Evolutionary conservation across 495 filamentous ascomycete species (phyloP), one percentile per base, ranked within the genome.

Genomic region (Chaetomidium leptoderma): DNA sequence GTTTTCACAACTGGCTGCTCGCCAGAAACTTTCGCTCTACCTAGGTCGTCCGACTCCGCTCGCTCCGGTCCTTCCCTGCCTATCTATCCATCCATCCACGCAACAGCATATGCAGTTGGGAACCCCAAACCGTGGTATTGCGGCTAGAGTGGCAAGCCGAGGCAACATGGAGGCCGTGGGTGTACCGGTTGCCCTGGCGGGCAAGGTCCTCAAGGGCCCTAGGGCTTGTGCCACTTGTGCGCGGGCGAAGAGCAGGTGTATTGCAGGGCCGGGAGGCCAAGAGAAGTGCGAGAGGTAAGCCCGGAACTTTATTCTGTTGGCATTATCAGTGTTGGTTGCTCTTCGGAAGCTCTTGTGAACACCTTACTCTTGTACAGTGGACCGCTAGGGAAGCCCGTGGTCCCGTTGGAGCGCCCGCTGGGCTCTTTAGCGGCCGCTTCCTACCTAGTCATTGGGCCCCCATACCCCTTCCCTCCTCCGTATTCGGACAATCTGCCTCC

Each of bases 191-290:
- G 23, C 19, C 14, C 6, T 14, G 26, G 21, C 42, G 4, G 26
- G 43, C 23, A 59, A 59, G 40, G 29, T 37, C 19, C 44, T 42
- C n/a, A 66, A 66, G 48, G 63, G 63, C n/a, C 63, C 63, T 16
- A 54, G 63, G 23, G 63, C 63, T 16, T 66, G 63, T 44, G 53
- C 57, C 2, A 66, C 63, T 4, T 66, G 63, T 55, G 63, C 63
- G 14, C 58, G 50, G 14, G 63, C 63, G 9, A 66, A 66, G 55
- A 60, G 60, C 35, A 57, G 60, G 43, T 66, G 63, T 37, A 50
- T 63, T 9, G 53, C 63, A 8, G 63, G 63, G 21, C 60, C 60
- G 2, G 50, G 21, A 9, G 47, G 56, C 9, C 48, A 52, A 23
- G 43, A 36, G 24, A 66, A 63, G 35, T 66, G 63, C 49, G 63